Conservation (phyloP, 768 basidiomycete genomes). For the Gymnopilus dilepis region DNA sequence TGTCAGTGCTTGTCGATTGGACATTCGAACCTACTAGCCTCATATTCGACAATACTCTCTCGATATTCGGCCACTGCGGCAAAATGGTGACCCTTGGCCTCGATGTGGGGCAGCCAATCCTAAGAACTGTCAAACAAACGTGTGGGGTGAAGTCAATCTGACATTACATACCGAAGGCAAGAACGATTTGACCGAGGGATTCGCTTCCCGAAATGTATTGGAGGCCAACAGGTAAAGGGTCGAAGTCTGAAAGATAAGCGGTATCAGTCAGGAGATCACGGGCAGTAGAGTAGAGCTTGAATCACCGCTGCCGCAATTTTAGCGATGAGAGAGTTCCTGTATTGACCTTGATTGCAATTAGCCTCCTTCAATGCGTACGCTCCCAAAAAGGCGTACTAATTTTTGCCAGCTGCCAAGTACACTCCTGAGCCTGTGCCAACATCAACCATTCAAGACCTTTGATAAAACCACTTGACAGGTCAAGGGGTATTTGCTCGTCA, state of each 20-base stretch:
- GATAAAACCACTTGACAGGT: conserved; percentile 68
- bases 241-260: too few species aligned
- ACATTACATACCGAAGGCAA: conserved; percentile 57
- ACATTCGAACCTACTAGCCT: conserved; percentile 62
- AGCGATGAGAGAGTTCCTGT: conserved; percentile 83
- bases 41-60: conserved; percentile 88
- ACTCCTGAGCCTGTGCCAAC: conserved; percentile 96
- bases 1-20: background rate
- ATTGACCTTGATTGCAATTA: conserved; percentile 49
- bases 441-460: conserved; percentile 74
- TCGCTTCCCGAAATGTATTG: conserved; percentile 47
- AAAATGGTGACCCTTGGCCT: conserved; percentile 86
- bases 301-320: conserved; percentile 78
- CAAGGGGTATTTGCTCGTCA: conserved; percentile 61
- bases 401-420: conserved; percentile 92
- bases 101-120: conserved; percentile 83
- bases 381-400: conserved; percentile 54
- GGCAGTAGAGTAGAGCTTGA: background rate
- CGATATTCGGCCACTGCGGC: conserved; percentile 87
- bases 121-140: conserved; percentile 32
- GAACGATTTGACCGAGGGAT: conserved; percentile 46
- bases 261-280: too few species aligned
- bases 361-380: background rate
- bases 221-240: conserved; percentile 65
- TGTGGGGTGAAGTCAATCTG: background rate